Percentiles rank a stretch among this genome's conserved stretches.
phyloP scores from a whole-genome alignment of 2,329 filamentous ascomycete genomes.

The Fusarium sp. region DNA sequence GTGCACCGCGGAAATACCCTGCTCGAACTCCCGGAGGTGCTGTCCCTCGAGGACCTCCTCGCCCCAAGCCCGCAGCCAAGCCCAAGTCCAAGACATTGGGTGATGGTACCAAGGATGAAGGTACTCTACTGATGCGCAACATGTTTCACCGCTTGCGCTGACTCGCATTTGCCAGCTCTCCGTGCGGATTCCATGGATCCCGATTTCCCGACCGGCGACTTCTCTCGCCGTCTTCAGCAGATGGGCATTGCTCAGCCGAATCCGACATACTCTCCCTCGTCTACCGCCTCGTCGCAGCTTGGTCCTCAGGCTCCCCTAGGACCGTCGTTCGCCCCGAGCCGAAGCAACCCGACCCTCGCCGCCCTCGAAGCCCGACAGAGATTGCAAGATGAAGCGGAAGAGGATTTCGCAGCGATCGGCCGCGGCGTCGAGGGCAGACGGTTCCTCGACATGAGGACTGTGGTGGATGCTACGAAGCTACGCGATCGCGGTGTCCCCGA shows the following conservation, averaged over 20 bases:
- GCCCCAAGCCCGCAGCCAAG: conserved; percentile 28
- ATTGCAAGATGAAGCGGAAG: conserved; percentile 57
- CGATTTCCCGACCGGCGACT: conserved; percentile 57
- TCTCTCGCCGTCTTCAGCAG: conserved; percentile 63
- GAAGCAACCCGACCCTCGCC: conserved; percentile 59
- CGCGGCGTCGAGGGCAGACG: conserved; percentile 52
- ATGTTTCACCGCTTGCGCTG: conserved; percentile 5
- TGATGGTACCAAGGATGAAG: conserved; percentile 35
- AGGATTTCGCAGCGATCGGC: conserved; percentile 58
- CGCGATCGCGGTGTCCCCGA: conserved; percentile 54
- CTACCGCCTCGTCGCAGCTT: conserved; percentile 51
- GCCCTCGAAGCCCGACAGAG: conserved; percentile 62
- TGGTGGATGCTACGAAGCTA: conserved; percentile 60
- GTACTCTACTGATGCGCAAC: conserved; percentile 12
- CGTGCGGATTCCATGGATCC: conserved; percentile 55
- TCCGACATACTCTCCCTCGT: conserved; percentile 65
- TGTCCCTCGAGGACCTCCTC: conserved; percentile 32
- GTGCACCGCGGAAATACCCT: conserved; percentile 59
- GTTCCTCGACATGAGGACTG: conserved; percentile 61
- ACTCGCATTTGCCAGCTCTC: conserved; percentile 49
- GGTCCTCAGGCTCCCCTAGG: conserved; percentile 33
- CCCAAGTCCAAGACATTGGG: conserved; percentile 9
- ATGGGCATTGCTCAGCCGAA: conserved; percentile 68
- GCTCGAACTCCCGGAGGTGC: conserved; percentile 49
- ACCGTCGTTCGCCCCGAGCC: conserved; percentile 47